Evolutionary conservation across 176 grass and related monocot species (phyloP).

Genomic region (Canna indica): DNA sequence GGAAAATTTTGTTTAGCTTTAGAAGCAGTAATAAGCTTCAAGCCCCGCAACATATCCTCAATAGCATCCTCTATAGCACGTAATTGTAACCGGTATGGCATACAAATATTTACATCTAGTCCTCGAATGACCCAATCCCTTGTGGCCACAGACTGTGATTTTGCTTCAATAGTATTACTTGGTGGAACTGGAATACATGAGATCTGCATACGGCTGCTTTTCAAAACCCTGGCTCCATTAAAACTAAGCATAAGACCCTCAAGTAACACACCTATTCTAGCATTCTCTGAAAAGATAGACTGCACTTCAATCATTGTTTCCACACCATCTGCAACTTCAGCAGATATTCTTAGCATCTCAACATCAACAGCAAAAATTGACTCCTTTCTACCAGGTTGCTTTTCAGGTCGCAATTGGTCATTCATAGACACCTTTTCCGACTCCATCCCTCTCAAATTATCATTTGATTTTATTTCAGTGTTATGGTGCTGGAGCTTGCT

Average conservation of each 20-base stretch:
- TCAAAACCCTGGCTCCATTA: conserved; percentile 86
- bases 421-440: conserved; percentile 21
- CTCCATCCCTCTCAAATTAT: conserved; percentile 31
- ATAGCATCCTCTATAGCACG: conserved; percentile 96
- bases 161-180: conserved; percentile 47
- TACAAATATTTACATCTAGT: conserved; percentile 82
- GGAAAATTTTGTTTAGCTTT: conserved; percentile 58
- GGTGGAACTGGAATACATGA: conserved; percentile 62
- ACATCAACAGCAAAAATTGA: conserved; percentile 91
- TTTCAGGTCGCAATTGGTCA: conserved; percentile 37
- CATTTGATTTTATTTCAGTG: conserved; percentile 32
- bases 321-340: conserved; percentile 85
- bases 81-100: conserved; percentile 86
- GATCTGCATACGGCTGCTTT: conserved; percentile 82
- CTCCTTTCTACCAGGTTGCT: conserved; percentile 37
- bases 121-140: conserved; percentile 90
- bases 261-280: conserved; percentile 78
- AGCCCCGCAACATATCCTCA: conserved; percentile 79
- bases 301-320: conserved; percentile 75
- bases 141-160: conserved; percentile 39
- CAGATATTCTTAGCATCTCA: conserved; percentile 71
- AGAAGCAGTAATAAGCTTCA: conserved; percentile 80
- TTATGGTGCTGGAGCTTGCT: conserved; percentile 45
- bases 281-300: conserved; percentile 98
- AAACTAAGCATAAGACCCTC: conserved; percentile 82